A percentile compares a stretch with the other conserved stretches of the same genome.
These are phyloP conservation scores for Mortierella sp. DNA, from an alignment of 371 early-diverging fungal genomes.

Conservation along the genomic window DNA sequence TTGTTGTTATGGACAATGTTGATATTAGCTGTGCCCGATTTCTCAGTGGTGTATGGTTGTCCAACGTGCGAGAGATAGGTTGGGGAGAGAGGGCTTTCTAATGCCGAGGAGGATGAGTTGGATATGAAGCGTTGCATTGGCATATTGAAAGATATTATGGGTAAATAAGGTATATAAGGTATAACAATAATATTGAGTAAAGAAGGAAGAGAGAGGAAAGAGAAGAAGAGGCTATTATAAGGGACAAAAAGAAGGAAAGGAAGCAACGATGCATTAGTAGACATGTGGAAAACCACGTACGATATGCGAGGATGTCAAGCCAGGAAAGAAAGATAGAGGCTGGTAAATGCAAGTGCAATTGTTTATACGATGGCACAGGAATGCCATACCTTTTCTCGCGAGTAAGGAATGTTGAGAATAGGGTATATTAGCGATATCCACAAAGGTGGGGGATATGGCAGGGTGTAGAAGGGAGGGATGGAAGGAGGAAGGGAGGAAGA, in stretches of 20 bases:
- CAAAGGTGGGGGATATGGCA: too few species aligned
- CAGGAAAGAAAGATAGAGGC: too few species aligned
- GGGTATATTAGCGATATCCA: neutral
- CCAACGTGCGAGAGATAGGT: slow-evolving; percentile 2
- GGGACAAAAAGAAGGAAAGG: neutral
- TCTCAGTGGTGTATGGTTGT: slow-evolving; percentile 4
- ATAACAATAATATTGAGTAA: neutral
- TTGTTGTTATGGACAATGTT: neutral
- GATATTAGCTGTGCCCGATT: neutral
- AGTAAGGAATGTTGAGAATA: too few species aligned
- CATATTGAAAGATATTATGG: neutral
- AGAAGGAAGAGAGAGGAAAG: neutral
- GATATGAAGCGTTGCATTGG: slow-evolving; percentile 32
- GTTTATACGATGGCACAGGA: too few species aligned
- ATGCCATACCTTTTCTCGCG: too few species aligned
- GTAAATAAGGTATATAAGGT: neutral
- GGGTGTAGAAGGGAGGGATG: neutral
- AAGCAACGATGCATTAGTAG: neutral
- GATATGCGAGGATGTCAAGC: too few species aligned
- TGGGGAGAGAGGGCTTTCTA: slow-evolving; percentile 26
- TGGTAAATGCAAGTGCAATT: neutral
- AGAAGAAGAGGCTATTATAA: neutral
- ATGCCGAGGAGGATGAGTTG: slow-evolving; percentile 30
- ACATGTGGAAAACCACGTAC: too few species aligned
- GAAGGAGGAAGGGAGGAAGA: neutral